A percentile compares a stretch with the other conserved stretches of the same genome.
Evolutionary conservation across 495 filamentous ascomycete species (phyloP).

Genomic region (Neurospora tetrasperma): DNA sequence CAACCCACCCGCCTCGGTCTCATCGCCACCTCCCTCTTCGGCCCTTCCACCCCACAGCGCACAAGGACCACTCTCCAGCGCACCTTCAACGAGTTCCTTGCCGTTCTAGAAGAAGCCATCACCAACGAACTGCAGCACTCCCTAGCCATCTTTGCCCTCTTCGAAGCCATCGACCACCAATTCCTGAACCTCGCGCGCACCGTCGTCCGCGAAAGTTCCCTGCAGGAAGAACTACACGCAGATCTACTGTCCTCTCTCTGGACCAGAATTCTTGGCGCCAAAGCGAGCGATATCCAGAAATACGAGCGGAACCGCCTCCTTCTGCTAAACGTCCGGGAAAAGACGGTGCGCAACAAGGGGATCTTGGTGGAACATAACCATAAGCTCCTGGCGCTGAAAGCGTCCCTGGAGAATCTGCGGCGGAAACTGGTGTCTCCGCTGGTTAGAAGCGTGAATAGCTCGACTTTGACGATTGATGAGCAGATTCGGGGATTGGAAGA

Average conservation of each 20-base stretch:
- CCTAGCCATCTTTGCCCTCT: conserved; percentile 66
- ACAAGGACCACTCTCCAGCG: conserved; percentile 71
- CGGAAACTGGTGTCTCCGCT: conserved; percentile 72
- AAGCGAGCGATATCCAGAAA: conserved; percentile 61
- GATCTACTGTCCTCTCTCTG: conserved; percentile 77
- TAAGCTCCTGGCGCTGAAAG: conserved; percentile 66
- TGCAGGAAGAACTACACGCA: conserved; percentile 65
- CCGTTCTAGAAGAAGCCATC: conserved; percentile 81
- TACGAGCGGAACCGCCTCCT: conserved; percentile 77
- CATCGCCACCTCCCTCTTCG: conserved; percentile 60
- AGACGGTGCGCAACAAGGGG: conserved; percentile 77
- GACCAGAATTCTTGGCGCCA: conserved; percentile 69
- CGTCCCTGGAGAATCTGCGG: conserved; percentile 66
- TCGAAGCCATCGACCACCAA: conserved; percentile 78
- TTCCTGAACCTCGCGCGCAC: conserved; percentile 79
- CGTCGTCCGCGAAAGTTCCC: conserved; percentile 71
- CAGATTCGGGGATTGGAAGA: conserved; percentile 75
- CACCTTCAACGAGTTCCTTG: conserved; percentile 78
- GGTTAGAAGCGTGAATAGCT: conserved; percentile 56
- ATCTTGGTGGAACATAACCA: conserved; percentile 75
- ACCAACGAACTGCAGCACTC: conserved; percentile 69
- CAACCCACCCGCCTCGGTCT: conserved; percentile 56
- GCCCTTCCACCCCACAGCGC: conserved; percentile 65
- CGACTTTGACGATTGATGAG: conserved; percentile 63
- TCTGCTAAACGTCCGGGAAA: conserved; percentile 63